phyloP scores from a whole-genome alignment of 371 early-diverging fungal genomes.

The Chytridium lagenaria region DNA sequence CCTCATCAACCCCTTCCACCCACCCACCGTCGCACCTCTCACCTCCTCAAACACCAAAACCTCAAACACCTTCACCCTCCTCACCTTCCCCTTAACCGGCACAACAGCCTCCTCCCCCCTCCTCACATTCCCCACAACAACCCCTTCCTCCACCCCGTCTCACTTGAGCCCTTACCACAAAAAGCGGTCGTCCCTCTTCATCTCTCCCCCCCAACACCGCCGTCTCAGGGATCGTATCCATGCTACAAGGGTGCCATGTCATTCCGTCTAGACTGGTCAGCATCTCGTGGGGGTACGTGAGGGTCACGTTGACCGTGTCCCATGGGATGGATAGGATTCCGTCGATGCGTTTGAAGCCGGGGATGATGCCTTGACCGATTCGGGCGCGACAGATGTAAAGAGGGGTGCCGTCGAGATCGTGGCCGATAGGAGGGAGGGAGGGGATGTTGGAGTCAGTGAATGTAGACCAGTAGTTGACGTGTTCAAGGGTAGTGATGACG shows the following conservation, averaged over 20 bases:
- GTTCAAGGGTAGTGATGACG: conserved; percentile 8
- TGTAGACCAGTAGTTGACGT: conserved; percentile 10
- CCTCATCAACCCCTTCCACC: neutral
- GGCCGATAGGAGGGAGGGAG: neutral
- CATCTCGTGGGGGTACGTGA: conserved; percentile 22
- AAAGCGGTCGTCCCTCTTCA: conserved; percentile 1
- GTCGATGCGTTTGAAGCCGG: neutral
- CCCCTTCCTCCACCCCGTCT: neutral
- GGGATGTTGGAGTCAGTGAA: neutral
- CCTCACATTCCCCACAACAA: conserved; percentile 3
- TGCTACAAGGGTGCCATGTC: neutral
- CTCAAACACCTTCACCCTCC: neutral
- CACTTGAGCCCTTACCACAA: neutral
- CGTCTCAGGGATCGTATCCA: conserved; percentile 6
- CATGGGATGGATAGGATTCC: neutral
- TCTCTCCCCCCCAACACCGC: conserved; percentile 18
- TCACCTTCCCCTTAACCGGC: conserved; percentile 1
- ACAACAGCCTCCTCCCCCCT: neutral
- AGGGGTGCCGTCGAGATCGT: neutral
- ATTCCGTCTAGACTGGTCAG: conserved; percentile 12
- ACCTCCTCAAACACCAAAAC: neutral
- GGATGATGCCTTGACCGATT: conserved; percentile 12
- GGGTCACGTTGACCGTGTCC: neutral
- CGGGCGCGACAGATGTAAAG: conserved; percentile 2
- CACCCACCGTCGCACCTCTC: neutral